Conservation (phyloP, 257 asterid genomes). For the Solanum pennellii region DNA sequence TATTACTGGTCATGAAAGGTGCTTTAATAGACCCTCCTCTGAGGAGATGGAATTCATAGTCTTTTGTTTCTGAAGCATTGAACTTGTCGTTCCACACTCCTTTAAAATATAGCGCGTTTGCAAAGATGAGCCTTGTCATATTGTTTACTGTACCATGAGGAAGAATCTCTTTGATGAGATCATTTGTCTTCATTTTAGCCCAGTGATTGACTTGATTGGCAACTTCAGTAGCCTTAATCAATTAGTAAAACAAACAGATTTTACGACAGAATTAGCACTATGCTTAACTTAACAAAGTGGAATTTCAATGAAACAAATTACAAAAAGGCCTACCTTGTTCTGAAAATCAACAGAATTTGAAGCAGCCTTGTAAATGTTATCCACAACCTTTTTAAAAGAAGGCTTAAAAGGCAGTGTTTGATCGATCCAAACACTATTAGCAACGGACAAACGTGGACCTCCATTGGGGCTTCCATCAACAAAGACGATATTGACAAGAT, state of each 20-base stretch:
- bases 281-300: background rate
- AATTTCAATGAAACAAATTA: background rate
- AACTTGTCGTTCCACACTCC: conserved; percentile 19
- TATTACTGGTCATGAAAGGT: conserved; percentile 18
- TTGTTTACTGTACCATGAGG: conserved; percentile 1
- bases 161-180: conserved; percentile 16
- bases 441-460: conserved; percentile 36
- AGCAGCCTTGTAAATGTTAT: conserved; percentile 30
- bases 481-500: conserved; percentile 25
- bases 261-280: background rate
- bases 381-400: conserved; percentile 18
- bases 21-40: conserved; percentile 5
- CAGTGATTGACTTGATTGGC: conserved; percentile 9
- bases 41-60: conserved; percentile 11
- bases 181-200: conserved; percentile 16
- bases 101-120: conserved; percentile 21
- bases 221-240: conserved; percentile 13
- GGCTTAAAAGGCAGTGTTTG: conserved; percentile 28
- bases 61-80: conserved; percentile 9
- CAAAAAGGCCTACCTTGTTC: conserved; percentile 22
- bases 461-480: conserved; percentile 35
- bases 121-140: conserved; percentile 11
- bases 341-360: conserved; percentile 34
- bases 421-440: conserved; percentile 51
- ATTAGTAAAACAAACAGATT: background rate